Base-by-base conservation (phyloP, 2,329 filamentous ascomycete species). In the Colletotrichum sp. region DNA sequence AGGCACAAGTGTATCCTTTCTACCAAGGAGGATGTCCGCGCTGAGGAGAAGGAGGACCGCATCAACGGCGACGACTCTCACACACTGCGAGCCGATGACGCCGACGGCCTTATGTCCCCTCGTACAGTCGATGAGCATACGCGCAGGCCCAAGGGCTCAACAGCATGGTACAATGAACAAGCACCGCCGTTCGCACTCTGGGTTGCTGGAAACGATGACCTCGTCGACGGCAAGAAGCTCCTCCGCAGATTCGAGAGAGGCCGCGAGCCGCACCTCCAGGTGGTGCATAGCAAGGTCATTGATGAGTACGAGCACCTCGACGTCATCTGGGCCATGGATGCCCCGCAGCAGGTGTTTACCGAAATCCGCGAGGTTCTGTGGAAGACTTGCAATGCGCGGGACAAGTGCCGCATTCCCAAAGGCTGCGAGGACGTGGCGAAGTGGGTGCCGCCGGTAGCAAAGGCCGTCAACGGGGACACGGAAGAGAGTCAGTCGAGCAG, bases 261-360 rank as follows among this genome's bases (percentile, higher is more conserved):
- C 0, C 89, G 95, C 30, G 96, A 99, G 84, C 96, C 96, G 2
- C 89, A 95, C 81, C 95, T 98, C 10, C 88, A 90, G 52, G 86
- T 98, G 7, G 95, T 98, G 6, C 95, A 98, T 85, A 90, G 91
- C 78, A 98, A 95, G 82, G 88, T 98, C 26, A 94, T 98, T 59
- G 92, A 95, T 4, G 95, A 94, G 63, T 98, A 98, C 83, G 96
- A 98, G 86, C 96, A 99, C 85, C 89, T 99, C 6, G 96, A 98
- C 85, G 95, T 98, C 3, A 92, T 99, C 49, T 98, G 96, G 96
- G 96, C 96, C 0, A 95, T 98, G 89, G 96, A 98, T 81, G 92
- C 93, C 0, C 92, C 96, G 18, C 93, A 96, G 64, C 91, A 96
- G 83, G 95, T 98, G 1, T 97, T 96, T 7, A 89, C 88, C 72